A percentile compares a stretch with the other conserved stretches of the same genome.
These are phyloP conservation scores for Aspergillus diversus DNA, from an alignment of 495 filamentous ascomycete genomes.

Conservation along the genomic window DNA sequence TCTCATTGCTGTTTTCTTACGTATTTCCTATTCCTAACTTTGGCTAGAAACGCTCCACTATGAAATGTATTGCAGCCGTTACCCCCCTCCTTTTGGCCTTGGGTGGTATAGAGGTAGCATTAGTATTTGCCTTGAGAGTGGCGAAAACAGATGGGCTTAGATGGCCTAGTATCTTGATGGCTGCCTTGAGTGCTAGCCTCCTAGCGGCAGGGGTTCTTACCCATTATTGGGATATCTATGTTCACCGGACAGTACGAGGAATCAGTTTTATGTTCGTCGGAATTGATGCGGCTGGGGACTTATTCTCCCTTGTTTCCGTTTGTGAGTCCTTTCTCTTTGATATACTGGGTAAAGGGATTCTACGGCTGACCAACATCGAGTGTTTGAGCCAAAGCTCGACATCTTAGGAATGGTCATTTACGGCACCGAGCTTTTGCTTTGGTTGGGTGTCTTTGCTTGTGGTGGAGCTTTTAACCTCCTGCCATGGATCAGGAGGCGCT, in stretches of 20 bases:
- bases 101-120: conserved; percentile 53
- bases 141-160: conserved; percentile 37
- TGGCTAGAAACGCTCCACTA: conserved; percentile 47
- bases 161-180: conserved; percentile 64
- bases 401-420: conserved; percentile 64
- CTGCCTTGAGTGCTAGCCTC: conserved; percentile 58
- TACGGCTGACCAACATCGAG: conserved; percentile 24
- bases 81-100: conserved; percentile 42
- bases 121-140: conserved; percentile 55
- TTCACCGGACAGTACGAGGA: conserved; percentile 61
- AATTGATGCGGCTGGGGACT: conserved; percentile 66
- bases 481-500: conserved; percentile 50
- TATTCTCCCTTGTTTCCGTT: conserved; percentile 63
- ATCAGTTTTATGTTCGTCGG: conserved; percentile 69
- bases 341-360: not conserved
- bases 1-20: conserved; percentile 11
- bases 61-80: conserved; percentile 46
- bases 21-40: not conserved
- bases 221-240: conserved; percentile 64
- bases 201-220: conserved; percentile 57
- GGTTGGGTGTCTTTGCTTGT: conserved; percentile 64
- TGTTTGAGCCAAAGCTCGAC: conserved; percentile 59
- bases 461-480: conserved; percentile 61
- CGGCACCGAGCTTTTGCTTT: conserved; percentile 60
- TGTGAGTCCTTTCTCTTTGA: conserved; percentile 25